Evolutionary conservation across 1,284 basidiomycete species (phyloP).

Genomic region (Macrocystidia cucumis): DNA sequence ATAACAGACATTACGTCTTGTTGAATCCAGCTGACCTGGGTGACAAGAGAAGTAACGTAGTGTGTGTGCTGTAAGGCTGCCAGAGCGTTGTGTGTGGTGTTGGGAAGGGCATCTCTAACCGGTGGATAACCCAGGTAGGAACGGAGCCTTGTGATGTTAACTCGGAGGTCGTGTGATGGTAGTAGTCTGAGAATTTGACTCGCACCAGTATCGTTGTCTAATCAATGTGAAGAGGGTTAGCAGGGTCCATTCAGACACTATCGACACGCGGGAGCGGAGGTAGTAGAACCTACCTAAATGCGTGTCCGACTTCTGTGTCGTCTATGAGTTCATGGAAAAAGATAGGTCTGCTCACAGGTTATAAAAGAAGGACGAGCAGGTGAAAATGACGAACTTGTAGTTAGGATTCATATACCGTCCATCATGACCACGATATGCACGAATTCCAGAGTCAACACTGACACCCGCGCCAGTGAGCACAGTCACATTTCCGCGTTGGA

Average conservation of each 20-base stretch:
- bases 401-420: conserved; percentile 88
- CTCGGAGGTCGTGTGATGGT: background rate
- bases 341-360: conserved; percentile 37
- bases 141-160: conserved; percentile 45
- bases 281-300: conserved; percentile 58
- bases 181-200: background rate
- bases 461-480: conserved; percentile 88
- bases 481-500: conserved; percentile 60
- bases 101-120: conserved; percentile 73
- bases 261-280: background rate
- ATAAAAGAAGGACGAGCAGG: conserved; percentile 1
- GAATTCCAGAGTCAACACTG: conserved; percentile 87
- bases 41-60: conserved; percentile 63
- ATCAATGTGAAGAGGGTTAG: conserved; percentile 1
- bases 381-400: conserved; percentile 59
- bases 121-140: conserved; percentile 81
- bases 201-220: conserved; percentile 71
- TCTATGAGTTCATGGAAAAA: conserved; percentile 82
- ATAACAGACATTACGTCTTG: too few relatives aligned
- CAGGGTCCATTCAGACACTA: too few relatives aligned
- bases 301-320: conserved; percentile 51
- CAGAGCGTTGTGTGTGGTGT: conserved; percentile 82
- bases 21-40: conserved; percentile 40
- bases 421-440: conserved; percentile 80
- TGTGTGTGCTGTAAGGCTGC: conserved; percentile 73